phyloP scores from a whole-genome alignment of 495 filamentous ascomycete genomes.

The Tuber indicum region DNA sequence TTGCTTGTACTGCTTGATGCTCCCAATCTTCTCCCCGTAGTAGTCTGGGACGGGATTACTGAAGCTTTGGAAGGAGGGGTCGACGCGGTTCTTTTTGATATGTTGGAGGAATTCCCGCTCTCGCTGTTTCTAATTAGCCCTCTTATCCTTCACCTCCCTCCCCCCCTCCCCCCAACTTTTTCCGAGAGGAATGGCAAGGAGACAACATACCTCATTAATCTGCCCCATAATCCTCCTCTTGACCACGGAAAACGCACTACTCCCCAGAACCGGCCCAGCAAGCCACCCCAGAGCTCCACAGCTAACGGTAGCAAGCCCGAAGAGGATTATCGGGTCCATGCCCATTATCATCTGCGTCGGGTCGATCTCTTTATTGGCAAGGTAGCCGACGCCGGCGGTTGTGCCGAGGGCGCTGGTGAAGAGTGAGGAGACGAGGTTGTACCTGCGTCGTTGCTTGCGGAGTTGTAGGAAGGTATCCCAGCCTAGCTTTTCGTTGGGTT shows the following conservation, averaged over 20 bases:
- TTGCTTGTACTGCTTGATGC: conserved; percentile 78
- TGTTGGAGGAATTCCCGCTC: conserved; percentile 85
- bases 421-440: conserved; percentile 70
- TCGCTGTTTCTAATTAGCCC: conserved; percentile 53
- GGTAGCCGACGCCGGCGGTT: conserved; percentile 54
- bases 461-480: conserved; percentile 94
- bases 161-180: conserved; percentile 3
- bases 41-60: conserved; percentile 63
- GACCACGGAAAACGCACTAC: conserved; percentile 62
- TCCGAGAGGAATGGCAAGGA: not conserved
- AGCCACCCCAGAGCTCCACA: conserved; percentile 78
- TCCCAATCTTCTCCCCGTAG: conserved; percentile 92
- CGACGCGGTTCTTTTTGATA: conserved; percentile 82
- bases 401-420: conserved; percentile 56
- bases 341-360: conserved; percentile 62
- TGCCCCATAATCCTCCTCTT: conserved; percentile 59
- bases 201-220: conserved; percentile 57
- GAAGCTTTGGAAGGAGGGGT: conserved; percentile 64
- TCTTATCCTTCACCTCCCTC: not conserved
- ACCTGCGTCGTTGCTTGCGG: conserved; percentile 72
- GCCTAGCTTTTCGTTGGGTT: conserved; percentile 52
- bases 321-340: conserved; percentile 77
- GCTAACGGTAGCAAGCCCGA: conserved; percentile 67
- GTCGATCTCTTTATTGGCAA: conserved; percentile 63
- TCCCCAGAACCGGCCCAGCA: conserved; percentile 71